phyloP scores from a whole-genome alignment of 2,329 filamentous ascomycete genomes.

The Rhinocladiella similis region DNA sequence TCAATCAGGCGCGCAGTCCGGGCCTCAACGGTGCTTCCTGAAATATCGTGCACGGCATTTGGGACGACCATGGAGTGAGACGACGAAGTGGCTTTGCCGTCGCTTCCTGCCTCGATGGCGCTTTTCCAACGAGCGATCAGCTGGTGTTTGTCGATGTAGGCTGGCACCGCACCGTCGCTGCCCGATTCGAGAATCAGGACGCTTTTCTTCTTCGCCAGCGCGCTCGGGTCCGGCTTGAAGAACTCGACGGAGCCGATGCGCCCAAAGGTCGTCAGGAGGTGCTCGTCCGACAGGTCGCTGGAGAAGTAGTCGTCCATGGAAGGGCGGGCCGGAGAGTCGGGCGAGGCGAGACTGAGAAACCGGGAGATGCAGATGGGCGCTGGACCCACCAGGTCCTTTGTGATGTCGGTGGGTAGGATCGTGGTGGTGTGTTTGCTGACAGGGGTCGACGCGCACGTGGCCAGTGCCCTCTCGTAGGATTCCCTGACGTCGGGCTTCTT shows the following conservation, averaged over 20 bases:
- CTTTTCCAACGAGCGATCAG: slow-evolving; percentile 23
- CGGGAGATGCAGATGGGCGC: slow-evolving; percentile 57
- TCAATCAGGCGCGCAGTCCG: slow-evolving; percentile 23
- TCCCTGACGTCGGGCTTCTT: slow-evolving; percentile 9
- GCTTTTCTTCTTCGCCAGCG: not conserved
- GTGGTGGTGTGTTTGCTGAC: slow-evolving; percentile 14
- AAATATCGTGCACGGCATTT: slow-evolving; percentile 26
- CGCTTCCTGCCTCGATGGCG: slow-evolving; percentile 9
- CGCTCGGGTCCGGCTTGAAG: not conserved
- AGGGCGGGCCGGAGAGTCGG: slow-evolving; percentile 53
- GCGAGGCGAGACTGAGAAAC: slow-evolving; percentile 58
- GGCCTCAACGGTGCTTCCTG: slow-evolving; percentile 16
- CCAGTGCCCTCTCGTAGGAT: slow-evolving; percentile 18
- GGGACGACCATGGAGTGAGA: slow-evolving; percentile 16
- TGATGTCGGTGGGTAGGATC: slow-evolving; percentile 28
- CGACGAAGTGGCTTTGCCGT: slow-evolving; percentile 3
- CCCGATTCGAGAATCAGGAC: slow-evolving; percentile 25
- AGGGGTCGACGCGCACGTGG: slow-evolving; percentile 15
- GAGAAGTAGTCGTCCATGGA: slow-evolving; percentile 88
- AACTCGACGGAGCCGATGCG: not conserved
- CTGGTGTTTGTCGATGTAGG: slow-evolving; percentile 15
- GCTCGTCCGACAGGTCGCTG: slow-evolving; percentile 65
- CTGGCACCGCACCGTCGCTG: slow-evolving; percentile 17
- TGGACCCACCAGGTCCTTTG: slow-evolving; percentile 32
- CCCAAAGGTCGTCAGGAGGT: slow-evolving; percentile 65